These are phyloP conservation scores for Articulospora tetracladia DNA, from an alignment of 495 filamentous ascomycete species.

Conservation along the genomic window DNA sequence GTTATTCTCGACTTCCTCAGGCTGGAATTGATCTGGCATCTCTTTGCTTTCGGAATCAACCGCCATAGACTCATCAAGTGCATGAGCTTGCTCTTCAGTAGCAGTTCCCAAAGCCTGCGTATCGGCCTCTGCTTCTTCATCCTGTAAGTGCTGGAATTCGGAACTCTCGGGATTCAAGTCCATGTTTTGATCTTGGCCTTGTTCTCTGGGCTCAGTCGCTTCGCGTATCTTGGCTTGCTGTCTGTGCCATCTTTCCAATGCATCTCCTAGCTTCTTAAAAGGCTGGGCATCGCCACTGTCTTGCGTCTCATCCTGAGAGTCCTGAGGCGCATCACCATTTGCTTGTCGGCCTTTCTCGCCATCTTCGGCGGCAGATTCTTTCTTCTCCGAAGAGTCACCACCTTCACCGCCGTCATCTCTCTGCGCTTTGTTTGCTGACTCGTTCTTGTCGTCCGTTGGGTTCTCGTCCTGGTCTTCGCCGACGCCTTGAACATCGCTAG, in stretches of 20 bases:
- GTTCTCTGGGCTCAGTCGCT: constrained; percentile 53
- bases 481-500: constrained; percentile 57
- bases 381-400: constrained; percentile 43
- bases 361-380: constrained; percentile 45
- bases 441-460: constrained; percentile 37
- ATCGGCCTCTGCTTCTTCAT: constrained; percentile 75
- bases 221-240: constrained; percentile 75
- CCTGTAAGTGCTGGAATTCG: constrained; percentile 86
- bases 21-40: constrained; percentile 47
- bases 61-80: constrained; percentile 80
- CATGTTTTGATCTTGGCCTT: constrained; percentile 37
- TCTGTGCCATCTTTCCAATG: constrained; percentile 88
- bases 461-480: constrained; percentile 56
- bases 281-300: constrained; percentile 50
- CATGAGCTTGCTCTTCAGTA: constrained; percentile 76
- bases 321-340: constrained; percentile 51
- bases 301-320: constrained; percentile 40
- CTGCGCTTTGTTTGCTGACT: constrained; percentile 41
- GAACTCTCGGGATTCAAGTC: constrained; percentile 34
- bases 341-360: constrained; percentile 37
- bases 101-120: constrained; percentile 89
- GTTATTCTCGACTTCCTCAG: constrained; percentile 58
- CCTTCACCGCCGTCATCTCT: constrained; percentile 42
- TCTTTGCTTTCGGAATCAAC: constrained; percentile 66
- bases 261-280: constrained; percentile 91